These are phyloP conservation scores for Ceriops tagal DNA, from an alignment of 345 rosid genomes.

Conservation along the genomic window DNA sequence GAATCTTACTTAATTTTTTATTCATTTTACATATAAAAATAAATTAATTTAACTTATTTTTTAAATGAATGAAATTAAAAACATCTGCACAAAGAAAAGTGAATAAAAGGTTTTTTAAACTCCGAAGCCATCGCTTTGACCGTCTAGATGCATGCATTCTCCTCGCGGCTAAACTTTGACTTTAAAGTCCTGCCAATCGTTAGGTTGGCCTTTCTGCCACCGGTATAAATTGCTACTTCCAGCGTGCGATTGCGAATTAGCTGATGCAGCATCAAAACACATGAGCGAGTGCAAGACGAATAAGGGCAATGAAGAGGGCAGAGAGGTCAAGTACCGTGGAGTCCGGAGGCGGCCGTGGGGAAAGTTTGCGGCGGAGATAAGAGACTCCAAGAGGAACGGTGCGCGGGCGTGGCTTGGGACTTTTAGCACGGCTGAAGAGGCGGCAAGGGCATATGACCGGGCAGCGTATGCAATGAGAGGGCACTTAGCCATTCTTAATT, in stretches of 20 bases:
- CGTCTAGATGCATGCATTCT: conserved; percentile 29
- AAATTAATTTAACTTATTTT: no score
- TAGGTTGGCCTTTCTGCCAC: background rate
- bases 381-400: conserved; percentile 67
- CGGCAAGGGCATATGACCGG: conserved; percentile 81
- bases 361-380: conserved; percentile 86
- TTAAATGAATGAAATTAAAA: no score
- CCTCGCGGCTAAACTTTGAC: conserved; percentile 20
- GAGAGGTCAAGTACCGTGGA: conserved; percentile 58
- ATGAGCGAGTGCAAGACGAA: conserved; percentile 26
- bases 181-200: conserved; percentile 13
- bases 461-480: conserved; percentile 90
- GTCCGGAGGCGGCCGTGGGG: conserved; percentile 92
- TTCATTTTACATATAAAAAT: no score
- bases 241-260: conserved; percentile 5
- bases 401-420: conserved; percentile 92
- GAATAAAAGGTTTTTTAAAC: background rate
- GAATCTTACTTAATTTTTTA: no score
- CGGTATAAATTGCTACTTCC: conserved; percentile 14
- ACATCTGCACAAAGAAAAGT: background rate
- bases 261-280: conserved; percentile 26
- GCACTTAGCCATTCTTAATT: conserved; percentile 70
- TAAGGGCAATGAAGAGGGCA: conserved; percentile 12
- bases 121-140: conserved; percentile 55
- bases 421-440: conserved; percentile 82